Conservation (phyloP, 352 stramenopile genomes). For the Phytophthora syringae region DNA sequence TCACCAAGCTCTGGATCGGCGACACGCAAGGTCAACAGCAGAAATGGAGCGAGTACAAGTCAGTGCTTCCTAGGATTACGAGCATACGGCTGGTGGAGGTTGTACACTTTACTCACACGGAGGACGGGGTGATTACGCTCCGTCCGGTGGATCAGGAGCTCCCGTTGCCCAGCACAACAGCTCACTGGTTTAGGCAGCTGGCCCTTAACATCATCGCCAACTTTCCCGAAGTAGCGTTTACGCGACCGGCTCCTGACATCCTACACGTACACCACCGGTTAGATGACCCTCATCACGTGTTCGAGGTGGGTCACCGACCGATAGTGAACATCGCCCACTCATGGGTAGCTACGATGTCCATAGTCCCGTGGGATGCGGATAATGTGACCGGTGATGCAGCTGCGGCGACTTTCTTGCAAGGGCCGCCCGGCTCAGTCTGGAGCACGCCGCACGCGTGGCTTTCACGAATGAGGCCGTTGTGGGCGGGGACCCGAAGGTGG, state of each 20-base stretch:
- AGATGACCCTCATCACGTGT: neutral
- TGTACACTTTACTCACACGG: neutral
- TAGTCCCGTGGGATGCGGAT: no score
- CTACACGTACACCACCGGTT: neutral
- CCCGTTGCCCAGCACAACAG: neutral
- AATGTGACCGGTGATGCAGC: no score
- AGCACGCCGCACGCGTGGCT: neutral
- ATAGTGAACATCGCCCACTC: neutral
- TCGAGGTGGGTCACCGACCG: neutral
- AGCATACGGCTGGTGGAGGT: neutral
- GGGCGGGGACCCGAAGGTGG: no score
- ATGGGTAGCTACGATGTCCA: neutral
- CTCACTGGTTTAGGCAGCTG: neutral
- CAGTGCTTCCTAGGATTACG: neutral
- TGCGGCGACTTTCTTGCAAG: neutral
- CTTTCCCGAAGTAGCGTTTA: neutral
- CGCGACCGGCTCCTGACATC: no score
- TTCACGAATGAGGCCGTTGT: no score
- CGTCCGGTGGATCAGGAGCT: neutral
- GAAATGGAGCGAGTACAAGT: neutral
- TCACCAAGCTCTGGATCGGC: neutral
- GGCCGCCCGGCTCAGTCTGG: neutral
- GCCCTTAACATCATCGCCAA: neutral
- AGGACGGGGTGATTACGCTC: neutral
- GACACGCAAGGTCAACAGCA: neutral